These are phyloP conservation scores for Termitomyces sp. DNA, from an alignment of 1,284 basidiomycete genomes.

Conservation along the genomic window DNA sequence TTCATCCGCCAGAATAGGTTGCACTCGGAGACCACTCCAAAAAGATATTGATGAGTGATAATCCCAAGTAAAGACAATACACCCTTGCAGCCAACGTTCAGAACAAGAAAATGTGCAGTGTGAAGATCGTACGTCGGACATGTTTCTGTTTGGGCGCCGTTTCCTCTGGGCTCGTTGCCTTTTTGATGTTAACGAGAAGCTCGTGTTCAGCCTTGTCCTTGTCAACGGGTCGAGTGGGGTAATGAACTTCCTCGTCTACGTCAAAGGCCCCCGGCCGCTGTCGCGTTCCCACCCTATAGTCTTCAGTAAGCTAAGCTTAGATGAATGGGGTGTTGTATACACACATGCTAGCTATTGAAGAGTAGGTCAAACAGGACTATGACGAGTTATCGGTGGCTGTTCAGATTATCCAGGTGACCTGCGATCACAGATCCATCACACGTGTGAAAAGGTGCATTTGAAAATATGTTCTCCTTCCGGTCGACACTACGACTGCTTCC, in stretches of 20 bases:
- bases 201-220: conserved; percentile 95
- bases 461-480: conserved; percentile 13
- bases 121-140: conserved; percentile 75
- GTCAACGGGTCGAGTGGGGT: conserved; percentile 93
- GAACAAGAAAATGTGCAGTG: conserved; percentile 3
- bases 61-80: conserved; percentile 97
- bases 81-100: conserved; percentile 51
- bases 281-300: conserved; percentile 18
- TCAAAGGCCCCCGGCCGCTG: conserved; percentile 50
- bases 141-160: conserved; percentile 95
- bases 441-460: conserved; percentile 13
- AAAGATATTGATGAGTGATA: conserved; percentile 96
- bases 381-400: conserved; percentile 1
- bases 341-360: conserved; percentile 7
- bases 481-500: conserved; percentile 3
- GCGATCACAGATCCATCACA: no score
- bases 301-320: background rate
- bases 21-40: conserved; percentile 92
- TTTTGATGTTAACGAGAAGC: conserved; percentile 91
- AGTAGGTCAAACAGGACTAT: conserved; percentile 1
- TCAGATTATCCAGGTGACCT: conserved; percentile 3
- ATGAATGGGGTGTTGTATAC: background rate
- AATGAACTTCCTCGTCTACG: conserved; percentile 77
- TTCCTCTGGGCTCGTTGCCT: conserved; percentile 91
- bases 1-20: conserved; percentile 92